Conservation (phyloP, 176 grass and related monocot genomes). For the Pharus latifolius region DNA sequence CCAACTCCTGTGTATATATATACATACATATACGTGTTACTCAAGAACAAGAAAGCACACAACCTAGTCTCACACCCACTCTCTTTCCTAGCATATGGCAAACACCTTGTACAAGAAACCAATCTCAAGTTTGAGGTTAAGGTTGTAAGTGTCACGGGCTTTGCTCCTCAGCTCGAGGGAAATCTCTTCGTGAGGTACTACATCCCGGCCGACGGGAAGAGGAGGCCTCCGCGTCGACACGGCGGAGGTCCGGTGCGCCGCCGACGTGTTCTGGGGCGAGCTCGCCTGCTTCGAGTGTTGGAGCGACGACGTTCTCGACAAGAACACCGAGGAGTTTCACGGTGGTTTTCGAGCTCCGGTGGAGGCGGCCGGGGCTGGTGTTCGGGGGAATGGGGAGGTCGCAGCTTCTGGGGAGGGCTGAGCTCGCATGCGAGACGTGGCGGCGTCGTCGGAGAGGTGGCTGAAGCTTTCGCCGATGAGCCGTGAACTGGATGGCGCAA, state of each 20-base stretch:
- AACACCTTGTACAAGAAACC: neutral
- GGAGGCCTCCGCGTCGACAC: conserved; percentile 46
- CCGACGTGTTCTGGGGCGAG: conserved; percentile 13
- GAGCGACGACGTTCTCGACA: no score
- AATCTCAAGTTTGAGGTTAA: conserved; percentile 31
- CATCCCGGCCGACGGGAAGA: conserved; percentile 24
- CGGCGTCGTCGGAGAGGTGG: conserved; percentile 21
- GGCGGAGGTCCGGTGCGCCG: conserved; percentile 18
- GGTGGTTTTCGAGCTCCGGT: conserved; percentile 55
- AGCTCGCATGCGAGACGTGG: conserved; percentile 23
- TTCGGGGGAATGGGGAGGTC: conserved; percentile 15
- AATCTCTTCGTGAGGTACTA: conserved; percentile 43
- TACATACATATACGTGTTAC: no score
- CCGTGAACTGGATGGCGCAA: neutral
- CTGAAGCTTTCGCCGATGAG: conserved; percentile 10
- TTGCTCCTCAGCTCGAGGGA: neutral
- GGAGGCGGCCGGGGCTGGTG: conserved; percentile 15
- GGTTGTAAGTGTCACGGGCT: conserved; percentile 17
- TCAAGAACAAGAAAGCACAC: no score
- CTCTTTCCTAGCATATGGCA: no score
- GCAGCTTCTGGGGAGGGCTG: conserved; percentile 29
- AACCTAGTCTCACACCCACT: no score
- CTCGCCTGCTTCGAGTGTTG: conserved; percentile 26
- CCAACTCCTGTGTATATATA: no score
- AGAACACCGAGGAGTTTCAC: no score